phyloP scores from a whole-genome alignment of 2,329 filamentous ascomycete species.

The Aspergillus candidus region DNA sequence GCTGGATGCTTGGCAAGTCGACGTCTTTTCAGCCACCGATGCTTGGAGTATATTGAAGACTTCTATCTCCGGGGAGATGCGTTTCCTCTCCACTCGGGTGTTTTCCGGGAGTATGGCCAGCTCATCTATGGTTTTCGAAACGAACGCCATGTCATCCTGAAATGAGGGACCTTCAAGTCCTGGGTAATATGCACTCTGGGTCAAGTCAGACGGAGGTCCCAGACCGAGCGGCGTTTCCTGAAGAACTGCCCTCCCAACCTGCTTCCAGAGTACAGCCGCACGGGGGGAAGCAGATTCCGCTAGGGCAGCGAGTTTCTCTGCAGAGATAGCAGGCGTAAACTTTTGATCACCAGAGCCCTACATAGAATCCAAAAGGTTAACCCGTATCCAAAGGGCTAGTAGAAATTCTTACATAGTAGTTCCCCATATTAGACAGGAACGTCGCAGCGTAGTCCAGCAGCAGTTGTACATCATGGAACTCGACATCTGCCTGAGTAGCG shows the following conservation, averaged over 20 bases:
- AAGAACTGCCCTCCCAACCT: constrained; percentile 11
- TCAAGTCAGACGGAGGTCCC: constrained; percentile 44
- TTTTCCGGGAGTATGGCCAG: constrained; percentile 41
- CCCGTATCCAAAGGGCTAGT: too few species aligned
- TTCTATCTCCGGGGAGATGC: constrained; percentile 35
- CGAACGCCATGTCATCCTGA: constrained; percentile 41
- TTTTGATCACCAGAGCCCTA: constrained; percentile 25
- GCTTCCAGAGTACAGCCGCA: neutral
- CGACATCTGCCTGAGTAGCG: constrained; percentile 24
- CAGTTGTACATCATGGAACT: constrained; percentile 35
- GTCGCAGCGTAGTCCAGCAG: constrained; percentile 41
- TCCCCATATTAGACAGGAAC: constrained; percentile 51
- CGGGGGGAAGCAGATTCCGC: neutral
- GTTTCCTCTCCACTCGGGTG: constrained; percentile 43
- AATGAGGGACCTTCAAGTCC: constrained; percentile 26
- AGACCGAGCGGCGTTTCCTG: constrained; percentile 19
- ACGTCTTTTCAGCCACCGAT: constrained; percentile 3
- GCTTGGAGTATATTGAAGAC: constrained; percentile 39
- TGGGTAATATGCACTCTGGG: constrained; percentile 34
- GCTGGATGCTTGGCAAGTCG: neutral
- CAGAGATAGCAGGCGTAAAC: constrained; percentile 17
- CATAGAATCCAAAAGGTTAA: constrained; percentile 14
- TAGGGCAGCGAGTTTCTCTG: constrained; percentile 9
- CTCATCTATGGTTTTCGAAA: constrained; percentile 43
- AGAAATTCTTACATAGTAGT: constrained; percentile 35